Conservation (phyloP, 208 protist species). For the Acanthamoeba lenticulata region DNA sequence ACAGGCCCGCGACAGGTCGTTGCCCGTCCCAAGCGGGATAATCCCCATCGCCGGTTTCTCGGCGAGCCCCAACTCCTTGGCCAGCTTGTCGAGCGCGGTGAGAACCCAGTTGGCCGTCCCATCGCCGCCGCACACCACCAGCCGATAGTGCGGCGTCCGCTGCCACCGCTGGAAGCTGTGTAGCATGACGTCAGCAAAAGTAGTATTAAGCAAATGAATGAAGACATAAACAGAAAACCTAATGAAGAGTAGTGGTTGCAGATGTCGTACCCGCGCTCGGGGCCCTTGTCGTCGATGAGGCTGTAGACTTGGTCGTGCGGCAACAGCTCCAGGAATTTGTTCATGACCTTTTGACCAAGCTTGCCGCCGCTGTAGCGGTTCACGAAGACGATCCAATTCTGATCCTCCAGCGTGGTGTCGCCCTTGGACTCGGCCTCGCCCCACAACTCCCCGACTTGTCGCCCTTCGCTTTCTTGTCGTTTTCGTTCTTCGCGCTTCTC, state of each 20-base stretch:
- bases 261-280: not conserved
- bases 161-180: conserved; percentile 7
- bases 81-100: conserved; percentile 72
- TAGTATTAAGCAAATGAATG: not conserved
- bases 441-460: not conserved
- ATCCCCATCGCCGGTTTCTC: not conserved
- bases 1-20: conserved; percentile 85
- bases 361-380: conserved; percentile 84
- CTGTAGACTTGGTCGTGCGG: conserved; percentile 79
- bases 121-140: conserved; percentile 88
- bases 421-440: not conserved
- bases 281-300: conserved; percentile 67
- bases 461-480: not conserved
- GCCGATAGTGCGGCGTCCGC: conserved; percentile 24
- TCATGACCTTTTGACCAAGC: conserved; percentile 75
- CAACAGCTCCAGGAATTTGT: conserved; percentile 72
- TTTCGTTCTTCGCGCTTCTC: not conserved
- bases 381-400: conserved; percentile 77
- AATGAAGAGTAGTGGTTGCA: not conserved
- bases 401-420: not conserved
- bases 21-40: conserved; percentile 83
- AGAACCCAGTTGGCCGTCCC: conserved; percentile 88
- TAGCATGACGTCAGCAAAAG: not conserved
- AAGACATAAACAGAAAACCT: not conserved
- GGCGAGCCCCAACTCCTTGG: not conserved